phyloP scores from a whole-genome alignment of 129 eudicot genomes.

The Chrysanthemum lavandulifolium region DNA sequence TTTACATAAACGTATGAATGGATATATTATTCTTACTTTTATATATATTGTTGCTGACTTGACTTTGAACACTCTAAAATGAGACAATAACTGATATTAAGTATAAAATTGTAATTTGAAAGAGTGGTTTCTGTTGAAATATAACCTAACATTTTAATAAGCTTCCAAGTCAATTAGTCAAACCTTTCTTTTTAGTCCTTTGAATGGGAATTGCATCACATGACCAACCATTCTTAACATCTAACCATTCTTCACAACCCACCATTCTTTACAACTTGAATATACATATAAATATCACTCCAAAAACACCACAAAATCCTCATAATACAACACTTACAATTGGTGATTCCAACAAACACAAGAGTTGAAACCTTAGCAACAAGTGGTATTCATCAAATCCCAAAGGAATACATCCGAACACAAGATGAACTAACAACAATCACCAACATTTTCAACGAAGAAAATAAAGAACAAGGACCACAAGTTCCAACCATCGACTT shows the following conservation, averaged over 20 bases:
- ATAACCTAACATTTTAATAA: no score
- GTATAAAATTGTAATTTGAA: no score
- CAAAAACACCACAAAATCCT: not conserved
- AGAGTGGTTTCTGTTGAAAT: no score
- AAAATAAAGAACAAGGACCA: constrained; percentile 48
- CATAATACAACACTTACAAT: not conserved
- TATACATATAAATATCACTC: not conserved
- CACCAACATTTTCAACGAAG: constrained; percentile 64
- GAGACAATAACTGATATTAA: no score
- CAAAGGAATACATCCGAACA: constrained; percentile 77
- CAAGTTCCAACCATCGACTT: constrained; percentile 73
- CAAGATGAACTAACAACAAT: constrained; percentile 67
- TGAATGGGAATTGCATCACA: constrained; percentile 1
- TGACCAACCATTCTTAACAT: not conserved
- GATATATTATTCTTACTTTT: no score
- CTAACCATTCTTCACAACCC: constrained; percentile 5
- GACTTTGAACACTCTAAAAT: no score
- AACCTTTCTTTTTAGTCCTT: not conserved
- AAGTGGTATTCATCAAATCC: constrained; percentile 71
- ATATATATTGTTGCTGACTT: no score
- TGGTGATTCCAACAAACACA: constrained; percentile 41
- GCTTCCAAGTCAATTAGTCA: not conserved
- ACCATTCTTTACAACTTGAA: constrained; percentile 7
- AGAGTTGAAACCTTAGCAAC: constrained; percentile 74
- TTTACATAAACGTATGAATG: no score